Base-by-base conservation (phyloP, 345 rosid species). In the Murraya koenigii region DNA sequence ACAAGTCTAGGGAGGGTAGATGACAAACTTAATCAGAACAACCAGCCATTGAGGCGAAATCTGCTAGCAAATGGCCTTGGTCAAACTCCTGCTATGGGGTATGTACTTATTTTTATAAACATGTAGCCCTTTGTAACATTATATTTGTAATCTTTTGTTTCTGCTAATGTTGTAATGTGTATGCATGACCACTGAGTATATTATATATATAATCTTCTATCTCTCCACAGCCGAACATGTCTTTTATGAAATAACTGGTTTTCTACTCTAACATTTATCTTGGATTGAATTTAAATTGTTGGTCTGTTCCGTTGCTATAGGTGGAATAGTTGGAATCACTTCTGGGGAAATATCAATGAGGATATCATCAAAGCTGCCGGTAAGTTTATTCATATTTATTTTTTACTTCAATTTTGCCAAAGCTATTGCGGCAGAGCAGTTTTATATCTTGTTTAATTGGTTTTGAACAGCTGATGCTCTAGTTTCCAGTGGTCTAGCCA, bases 401-500 rank as follows among this genome's bases (percentile, higher is more conserved):
- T 15, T 52, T 17, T 17, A 52, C 56, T 52, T 52, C 56, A 17
- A 52, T 52, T 52, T 52, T 15, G 20, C 20, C 56, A 52, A 52
- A 52, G 56, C 56, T 44, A 44, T 44, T 44, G 49, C 17, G 17
- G 49, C 5, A 44, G 49, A 44, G 49, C 49, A 44, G 5, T 44
- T 44, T 41, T 3, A 44, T 1, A 44, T 44, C 49, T 44, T 44
- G 74, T 78, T 41, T 38, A 36, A 65, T 36, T 74, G 64, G 49
- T 44, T 44, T 44, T 44, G 49, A 44, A 44, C 88, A 87, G 99
- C 97, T 81, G 98, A 85, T 86, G 96, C 93, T 72, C 74, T 95
- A 70, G 90, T 93, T 69, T 83, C 92, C 64, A 89, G 93, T 49
- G 99, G 99, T 65, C 96, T 95, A 49, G 79, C 92, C 58, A 89